These are phyloP conservation scores for Russula emetica DNA, from an alignment of 768 basidiomycete species.

Conservation along the genomic window DNA sequence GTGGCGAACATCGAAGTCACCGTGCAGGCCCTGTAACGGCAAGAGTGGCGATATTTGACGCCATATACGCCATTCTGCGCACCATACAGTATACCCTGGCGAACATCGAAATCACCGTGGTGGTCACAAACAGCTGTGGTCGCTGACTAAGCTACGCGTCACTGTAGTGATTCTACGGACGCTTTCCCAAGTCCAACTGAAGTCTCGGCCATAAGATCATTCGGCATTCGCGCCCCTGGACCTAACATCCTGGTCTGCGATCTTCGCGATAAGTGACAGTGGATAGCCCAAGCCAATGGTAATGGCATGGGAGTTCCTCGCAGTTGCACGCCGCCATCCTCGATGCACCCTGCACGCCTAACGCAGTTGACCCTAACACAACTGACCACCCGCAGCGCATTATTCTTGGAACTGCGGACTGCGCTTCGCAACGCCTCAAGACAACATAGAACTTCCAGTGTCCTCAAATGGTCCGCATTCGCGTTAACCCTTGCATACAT, in stretches of 20 bases:
- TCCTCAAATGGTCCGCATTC: neutral
- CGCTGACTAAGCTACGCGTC: no score
- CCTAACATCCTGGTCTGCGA: no score
- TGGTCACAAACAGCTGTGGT: no score
- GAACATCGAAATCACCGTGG: no score
- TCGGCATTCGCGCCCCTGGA: no score
- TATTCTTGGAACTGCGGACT: conserved; percentile 13
- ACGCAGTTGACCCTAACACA: neutral
- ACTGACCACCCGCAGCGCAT: neutral
- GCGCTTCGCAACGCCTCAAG: neutral
- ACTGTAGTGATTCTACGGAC: no score
- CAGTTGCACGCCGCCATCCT: neutral
- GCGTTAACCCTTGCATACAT: neutral
- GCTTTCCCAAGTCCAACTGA: no score
- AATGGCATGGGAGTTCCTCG: neutral
- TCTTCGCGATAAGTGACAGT: no score
- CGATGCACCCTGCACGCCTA: neutral
- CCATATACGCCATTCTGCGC: neutral
- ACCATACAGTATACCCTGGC: no score
- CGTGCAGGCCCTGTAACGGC: conserved; percentile 7
- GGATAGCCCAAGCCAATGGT: no score
- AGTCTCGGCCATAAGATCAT: no score
- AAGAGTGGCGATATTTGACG: conserved; percentile 9
- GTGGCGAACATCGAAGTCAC: conserved; percentile 14
- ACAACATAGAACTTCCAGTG: neutral